These are phyloP conservation scores for Phaeosphaeriaceae sp. DNA, from an alignment of 2,329 filamentous ascomycete species.

Conservation along the genomic window DNA sequence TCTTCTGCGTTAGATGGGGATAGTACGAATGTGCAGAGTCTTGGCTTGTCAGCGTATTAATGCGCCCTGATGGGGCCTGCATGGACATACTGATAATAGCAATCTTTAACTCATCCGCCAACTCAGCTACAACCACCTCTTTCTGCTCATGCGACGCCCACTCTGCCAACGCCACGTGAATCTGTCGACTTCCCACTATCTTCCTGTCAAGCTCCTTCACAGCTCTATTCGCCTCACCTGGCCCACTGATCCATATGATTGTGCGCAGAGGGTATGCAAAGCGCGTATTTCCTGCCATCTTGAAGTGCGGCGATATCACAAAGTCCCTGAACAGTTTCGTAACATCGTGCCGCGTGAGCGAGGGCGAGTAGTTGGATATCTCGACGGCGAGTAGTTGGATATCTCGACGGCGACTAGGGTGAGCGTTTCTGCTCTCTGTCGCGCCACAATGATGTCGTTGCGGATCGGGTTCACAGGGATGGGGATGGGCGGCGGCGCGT, in stretches of 20 bases:
- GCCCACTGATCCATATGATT: background rate
- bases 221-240: background rate
- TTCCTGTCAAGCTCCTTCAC: background rate
- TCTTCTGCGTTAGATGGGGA: slow-evolving; percentile 9
- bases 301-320: slow-evolving; percentile 12
- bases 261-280: slow-evolving; percentile 17
- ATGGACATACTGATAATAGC: slow-evolving; percentile 15
- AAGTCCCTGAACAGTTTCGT: slow-evolving; percentile 12
- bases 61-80: background rate
- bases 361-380: slow-evolving; percentile 16
- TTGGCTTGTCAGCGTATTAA: background rate
- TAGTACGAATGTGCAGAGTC: slow-evolving; percentile 15
- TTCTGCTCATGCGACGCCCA: slow-evolving; percentile 5
- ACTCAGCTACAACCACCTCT: slow-evolving; percentile 8
- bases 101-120: slow-evolving; percentile 20
- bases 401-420: slow-evolving; percentile 13
- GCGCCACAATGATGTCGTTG: background rate
- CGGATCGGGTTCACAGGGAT: slow-evolving; percentile 2
- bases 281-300: slow-evolving; percentile 6
- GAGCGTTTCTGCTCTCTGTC: background rate
- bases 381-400: slow-evolving; percentile 15
- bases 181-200: background rate
- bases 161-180: background rate
- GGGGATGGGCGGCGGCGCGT: slow-evolving; percentile 4
- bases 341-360: slow-evolving; percentile 12